Percentiles rank a stretch among this genome's conserved stretches.
Evolutionary conservation across 805 yeast genomes (phyloP).

Genomic region (Ogataea degrootiae): DNA sequence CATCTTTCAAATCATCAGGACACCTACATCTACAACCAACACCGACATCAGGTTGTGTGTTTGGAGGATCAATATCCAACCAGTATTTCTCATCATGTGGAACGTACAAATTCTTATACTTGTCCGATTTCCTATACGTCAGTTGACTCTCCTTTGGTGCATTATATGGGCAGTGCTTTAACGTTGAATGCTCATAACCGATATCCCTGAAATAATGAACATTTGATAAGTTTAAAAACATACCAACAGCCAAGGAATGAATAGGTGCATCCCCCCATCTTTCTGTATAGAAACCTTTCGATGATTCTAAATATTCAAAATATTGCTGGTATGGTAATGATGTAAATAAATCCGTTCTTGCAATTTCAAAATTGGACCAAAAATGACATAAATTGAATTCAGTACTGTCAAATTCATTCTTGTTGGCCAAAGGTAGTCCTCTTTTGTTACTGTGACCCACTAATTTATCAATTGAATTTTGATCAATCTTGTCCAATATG

Average conservation of each 20-base stretch:
- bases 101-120: conserved; percentile 31
- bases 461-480: conserved; percentile 33
- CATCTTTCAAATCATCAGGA: conserved; percentile 47
- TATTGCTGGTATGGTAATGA: conserved; percentile 61
- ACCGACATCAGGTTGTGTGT: conserved; percentile 26
- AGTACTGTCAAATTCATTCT: conserved; percentile 60
- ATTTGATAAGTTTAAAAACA: conserved; percentile 63
- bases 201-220: conserved; percentile 90
- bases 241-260: conserved; percentile 80
- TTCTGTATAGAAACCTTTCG: conserved; percentile 84
- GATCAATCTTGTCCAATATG: conserved; percentile 21
- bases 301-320: conserved; percentile 60
- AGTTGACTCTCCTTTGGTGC: conserved; percentile 43
- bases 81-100: conserved; percentile 35
- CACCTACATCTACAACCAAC: conserved; percentile 88
- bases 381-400: conserved; percentile 80
- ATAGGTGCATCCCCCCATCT: conserved; percentile 99
- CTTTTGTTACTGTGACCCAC: conserved; percentile 34
- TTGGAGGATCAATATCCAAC: conserved; percentile 25
- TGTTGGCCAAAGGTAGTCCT: conserved; percentile 30
- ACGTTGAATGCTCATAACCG: conserved; percentile 78
- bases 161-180: conserved; percentile 80
- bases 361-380: conserved; percentile 93
- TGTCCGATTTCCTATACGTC: conserved; percentile 34
- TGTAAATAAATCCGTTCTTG: conserved; percentile 69